Conservation (phyloP, 179 eudicot species). For the Carnegiea gigantea region DNA sequence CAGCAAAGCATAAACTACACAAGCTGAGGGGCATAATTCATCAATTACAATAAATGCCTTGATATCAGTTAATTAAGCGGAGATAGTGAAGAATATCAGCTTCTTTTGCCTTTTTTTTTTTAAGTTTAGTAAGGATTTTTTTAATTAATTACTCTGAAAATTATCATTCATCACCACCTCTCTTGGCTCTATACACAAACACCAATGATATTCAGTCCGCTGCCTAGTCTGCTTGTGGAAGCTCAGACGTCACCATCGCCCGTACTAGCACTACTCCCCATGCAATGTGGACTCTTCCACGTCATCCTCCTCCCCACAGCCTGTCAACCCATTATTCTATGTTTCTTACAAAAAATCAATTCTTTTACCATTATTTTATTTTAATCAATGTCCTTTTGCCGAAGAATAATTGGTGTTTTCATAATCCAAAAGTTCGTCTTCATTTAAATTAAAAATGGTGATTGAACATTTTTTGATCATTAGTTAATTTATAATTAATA, state of each 20-base stretch:
- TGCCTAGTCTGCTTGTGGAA: not conserved
- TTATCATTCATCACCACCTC: too few species aligned
- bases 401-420: too few species aligned
- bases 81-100: not conserved
- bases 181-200: not conserved
- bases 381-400: too few species aligned
- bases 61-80: not conserved
- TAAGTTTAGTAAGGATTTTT: not conserved
- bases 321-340: conserved; percentile 7
- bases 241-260: conserved; percentile 19
- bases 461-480: too few species aligned
- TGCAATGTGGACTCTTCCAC: conserved; percentile 21
- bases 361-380: too few species aligned
- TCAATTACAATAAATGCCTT: not conserved
- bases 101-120: not conserved
- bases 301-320: conserved; percentile 18
- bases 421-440: too few species aligned
- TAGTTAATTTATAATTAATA: too few species aligned
- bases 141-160: too few species aligned
- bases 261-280: not conserved
- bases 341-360: too few species aligned
- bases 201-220: not conserved
- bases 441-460: too few species aligned
- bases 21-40: not conserved
- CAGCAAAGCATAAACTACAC: not conserved